phyloP scores from a whole-genome alignment of 2,329 filamentous ascomycete genomes.

The Ceratocystis cubensis region DNA sequence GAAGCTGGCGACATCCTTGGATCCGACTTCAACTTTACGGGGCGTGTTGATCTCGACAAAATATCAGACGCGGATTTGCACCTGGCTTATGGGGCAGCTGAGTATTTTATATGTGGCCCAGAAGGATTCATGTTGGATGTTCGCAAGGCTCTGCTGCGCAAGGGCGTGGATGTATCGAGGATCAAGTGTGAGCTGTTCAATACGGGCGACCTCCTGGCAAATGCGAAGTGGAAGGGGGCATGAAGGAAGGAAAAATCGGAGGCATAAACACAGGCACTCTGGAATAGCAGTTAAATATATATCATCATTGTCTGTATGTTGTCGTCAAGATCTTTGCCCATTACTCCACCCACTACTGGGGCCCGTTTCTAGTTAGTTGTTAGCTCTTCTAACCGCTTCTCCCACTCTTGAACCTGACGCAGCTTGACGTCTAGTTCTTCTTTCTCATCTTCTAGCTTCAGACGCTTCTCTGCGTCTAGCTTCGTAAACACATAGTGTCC shows the following conservation, averaged over 20 bases:
- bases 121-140: constrained; percentile 54
- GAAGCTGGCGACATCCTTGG: constrained; percentile 35
- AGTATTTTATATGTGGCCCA: constrained; percentile 64
- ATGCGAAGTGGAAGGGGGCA: constrained; percentile 9
- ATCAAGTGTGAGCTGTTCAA: constrained; percentile 57
- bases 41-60: constrained; percentile 45
- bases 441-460: constrained; percentile 88
- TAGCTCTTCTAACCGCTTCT: constrained; percentile 73
- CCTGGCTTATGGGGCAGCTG: constrained; percentile 39
- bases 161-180: constrained; percentile 45
- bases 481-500: constrained; percentile 81
- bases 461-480: constrained; percentile 72
- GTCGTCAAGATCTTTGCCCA: not conserved
- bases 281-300: not conserved
- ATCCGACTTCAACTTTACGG: constrained; percentile 45
- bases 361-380: constrained; percentile 28
- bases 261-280: not conserved
- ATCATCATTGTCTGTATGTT: not conserved
- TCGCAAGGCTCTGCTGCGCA: constrained; percentile 38
- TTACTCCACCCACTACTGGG: too few relatives aligned
- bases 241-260: not conserved
- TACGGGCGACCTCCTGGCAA: constrained; percentile 35
- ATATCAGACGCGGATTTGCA: constrained; percentile 44
- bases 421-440: constrained; percentile 83
- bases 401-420: constrained; percentile 73